Base-by-base conservation (phyloP, 1,139 yeast species). In the Chernovozyma sophiae-reginae region DNA sequence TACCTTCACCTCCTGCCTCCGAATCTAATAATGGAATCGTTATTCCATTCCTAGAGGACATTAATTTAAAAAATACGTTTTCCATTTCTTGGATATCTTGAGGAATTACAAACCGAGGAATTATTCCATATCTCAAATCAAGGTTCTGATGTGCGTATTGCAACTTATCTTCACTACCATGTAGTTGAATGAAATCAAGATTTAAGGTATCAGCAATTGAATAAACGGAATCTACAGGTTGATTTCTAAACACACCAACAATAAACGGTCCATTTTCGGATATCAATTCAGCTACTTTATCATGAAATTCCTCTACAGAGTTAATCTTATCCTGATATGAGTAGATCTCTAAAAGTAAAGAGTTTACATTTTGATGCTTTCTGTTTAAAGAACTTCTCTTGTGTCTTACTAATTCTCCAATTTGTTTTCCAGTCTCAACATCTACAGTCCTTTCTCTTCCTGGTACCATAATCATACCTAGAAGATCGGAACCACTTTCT, bases 221-320 rank as follows among this genome's bases (percentile, higher is more conserved):
- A 26, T 70, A 56, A 0, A 90, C 83, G 15, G 82, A 83, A 2
- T 75, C 80, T 2, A 82, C 51, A 0, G 81, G 53, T 57, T 90
- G 97, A 56, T 92, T 87, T 43, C 92, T 70, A 60, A 92, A 89
- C 2, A 92, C 98, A 1, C 97, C 98, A 2, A 89, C 97, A 3
- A 85, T 58, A 47, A 68, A 74, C 0, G 96, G 96, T 0, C 90
- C 86, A 41, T 74, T 67, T 32, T 60, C 63, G 3, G 47, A 43
- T 3, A 80, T 46, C 12, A 59, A 46, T n/a, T 48, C 43, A 1
- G 60, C 39, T 2, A 65, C 54, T 3, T 47, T 42, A 2, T 51
- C 52, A 45, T 72, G 72, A 58, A 70, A 73, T n/a, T 55, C 65
- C 2, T 48, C 47, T 1, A 38, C 43, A 20, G 57, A 61, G 3